These are phyloP conservation scores for Platismatia glauca DNA, from an alignment of 495 filamentous ascomycete genomes.

Conservation along the genomic window DNA sequence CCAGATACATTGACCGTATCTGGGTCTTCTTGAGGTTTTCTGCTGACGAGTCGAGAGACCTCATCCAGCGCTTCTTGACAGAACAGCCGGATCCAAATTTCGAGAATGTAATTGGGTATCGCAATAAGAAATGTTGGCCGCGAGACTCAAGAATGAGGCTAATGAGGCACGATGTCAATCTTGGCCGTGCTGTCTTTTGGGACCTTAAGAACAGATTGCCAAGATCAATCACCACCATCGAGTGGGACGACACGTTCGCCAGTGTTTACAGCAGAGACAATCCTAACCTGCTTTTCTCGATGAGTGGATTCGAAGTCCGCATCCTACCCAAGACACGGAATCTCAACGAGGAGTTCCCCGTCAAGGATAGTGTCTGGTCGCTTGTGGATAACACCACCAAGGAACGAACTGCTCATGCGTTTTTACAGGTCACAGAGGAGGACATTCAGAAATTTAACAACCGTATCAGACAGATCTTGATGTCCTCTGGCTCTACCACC, in stretches of 20 bases:
- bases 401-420: conserved; percentile 94
- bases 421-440: conserved; percentile 96
- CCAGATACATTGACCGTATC: conserved; percentile 93
- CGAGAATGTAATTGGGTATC: conserved; percentile 97
- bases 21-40: conserved; percentile 96
- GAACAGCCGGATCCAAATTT: conserved; percentile 99
- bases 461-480: conserved; percentile 94
- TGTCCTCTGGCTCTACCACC: conserved; percentile 97
- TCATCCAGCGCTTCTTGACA: conserved; percentile 96
- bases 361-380: conserved; percentile 98
- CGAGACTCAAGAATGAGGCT: conserved; percentile 94
- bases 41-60: conserved; percentile 87
- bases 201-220: conserved; percentile 96
- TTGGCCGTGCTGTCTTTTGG: conserved; percentile 98
- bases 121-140: conserved; percentile 99
- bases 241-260: conserved; percentile 99
- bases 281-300: conserved; percentile 93
- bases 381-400: conserved; percentile 93
- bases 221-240: conserved; percentile 89
- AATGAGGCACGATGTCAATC: conserved; percentile 98
- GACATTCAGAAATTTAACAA: conserved; percentile 99
- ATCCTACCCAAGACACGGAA: conserved; percentile 95
- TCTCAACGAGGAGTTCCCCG: conserved; percentile 88
- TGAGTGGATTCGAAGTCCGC: conserved; percentile 97
- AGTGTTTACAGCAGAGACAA: conserved; percentile 99